Percentiles rank a stretch among this genome's conserved stretches.
These are phyloP conservation scores for Sistotremastrum niveocremeum DNA, from an alignment of 768 basidiomycete species.

Conservation along the genomic window DNA sequence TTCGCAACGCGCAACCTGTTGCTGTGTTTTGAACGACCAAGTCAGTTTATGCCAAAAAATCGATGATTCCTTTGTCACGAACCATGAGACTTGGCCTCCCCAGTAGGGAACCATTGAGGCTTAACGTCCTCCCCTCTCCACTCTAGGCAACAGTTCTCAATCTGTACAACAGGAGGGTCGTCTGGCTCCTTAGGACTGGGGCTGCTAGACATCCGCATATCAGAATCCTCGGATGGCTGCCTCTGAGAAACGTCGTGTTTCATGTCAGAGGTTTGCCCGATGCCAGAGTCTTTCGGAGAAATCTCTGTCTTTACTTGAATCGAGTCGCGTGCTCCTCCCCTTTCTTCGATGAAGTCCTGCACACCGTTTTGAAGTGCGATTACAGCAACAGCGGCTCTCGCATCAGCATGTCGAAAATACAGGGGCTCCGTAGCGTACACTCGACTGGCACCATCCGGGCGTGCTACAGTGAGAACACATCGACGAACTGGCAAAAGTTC, in stretches of 20 bases:
- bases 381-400: constrained; percentile 36
- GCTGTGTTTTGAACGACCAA: constrained; percentile 16
- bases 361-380: constrained; percentile 48
- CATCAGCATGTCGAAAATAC: constrained; percentile 35
- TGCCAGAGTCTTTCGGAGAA: background rate
- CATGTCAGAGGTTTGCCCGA: constrained; percentile 1
- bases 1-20: constrained; percentile 40
- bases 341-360: constrained; percentile 37
- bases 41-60: constrained; percentile 9
- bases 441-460: constrained; percentile 35
- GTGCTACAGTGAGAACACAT: constrained; percentile 48
- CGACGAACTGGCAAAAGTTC: constrained; percentile 29
- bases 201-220: background rate
- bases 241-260: background rate
- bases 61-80: too few relatives aligned
- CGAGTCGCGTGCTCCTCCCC: background rate
- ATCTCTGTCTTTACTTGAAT: background rate
- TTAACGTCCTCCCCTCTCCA: constrained; percentile 40
- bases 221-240: background rate
- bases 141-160: constrained; percentile 40
- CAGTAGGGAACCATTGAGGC: constrained; percentile 40
- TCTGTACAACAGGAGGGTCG: constrained; percentile 20
- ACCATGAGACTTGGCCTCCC: constrained; percentile 23
- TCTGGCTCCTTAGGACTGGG: background rate
- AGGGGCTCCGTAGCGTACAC: constrained; percentile 38